Evolutionary conservation across 179 eudicot species (phyloP).

Genomic region (Carnegiea gigantea): DNA sequence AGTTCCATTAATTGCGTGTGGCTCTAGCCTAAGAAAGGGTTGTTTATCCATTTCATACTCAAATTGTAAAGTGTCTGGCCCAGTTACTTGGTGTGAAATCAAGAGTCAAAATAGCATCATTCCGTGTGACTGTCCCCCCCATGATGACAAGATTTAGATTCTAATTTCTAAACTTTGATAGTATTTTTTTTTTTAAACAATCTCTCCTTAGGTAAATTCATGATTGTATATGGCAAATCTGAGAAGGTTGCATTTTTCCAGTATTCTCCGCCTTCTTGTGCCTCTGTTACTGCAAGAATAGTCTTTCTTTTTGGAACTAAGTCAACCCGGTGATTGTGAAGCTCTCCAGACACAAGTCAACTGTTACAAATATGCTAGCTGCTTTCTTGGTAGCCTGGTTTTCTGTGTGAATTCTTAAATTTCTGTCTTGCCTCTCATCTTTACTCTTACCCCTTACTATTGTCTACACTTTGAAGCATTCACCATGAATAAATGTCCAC

Average conservation of each 20-base stretch:
- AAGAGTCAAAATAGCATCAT: no score
- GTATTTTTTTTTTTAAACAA: no score
- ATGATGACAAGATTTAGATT: no score
- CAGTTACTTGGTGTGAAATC: no score
- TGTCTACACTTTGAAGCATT: background rate
- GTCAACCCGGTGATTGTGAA: background rate
- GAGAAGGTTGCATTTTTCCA: background rate
- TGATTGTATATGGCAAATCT: background rate
- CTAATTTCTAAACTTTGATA: no score
- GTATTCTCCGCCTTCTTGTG: background rate
- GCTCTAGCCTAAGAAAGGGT: no score
- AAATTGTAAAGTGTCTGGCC: no score
- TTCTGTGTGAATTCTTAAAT: background rate
- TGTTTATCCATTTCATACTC: no score
- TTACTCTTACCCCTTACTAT: background rate
- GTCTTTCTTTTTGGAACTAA: background rate
- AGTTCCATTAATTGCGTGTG: no score
- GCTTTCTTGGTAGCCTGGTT: background rate
- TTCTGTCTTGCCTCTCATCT: background rate
- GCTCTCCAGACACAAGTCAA: background rate
- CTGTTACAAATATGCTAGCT: background rate
- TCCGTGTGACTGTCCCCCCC: no score
- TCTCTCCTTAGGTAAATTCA: background rate
- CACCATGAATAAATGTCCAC: background rate
- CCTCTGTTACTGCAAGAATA: background rate